These are phyloP conservation scores for Tetrahymena borealis DNA, from an alignment of 73 alveolate species.

Conservation along the genomic window DNA sequence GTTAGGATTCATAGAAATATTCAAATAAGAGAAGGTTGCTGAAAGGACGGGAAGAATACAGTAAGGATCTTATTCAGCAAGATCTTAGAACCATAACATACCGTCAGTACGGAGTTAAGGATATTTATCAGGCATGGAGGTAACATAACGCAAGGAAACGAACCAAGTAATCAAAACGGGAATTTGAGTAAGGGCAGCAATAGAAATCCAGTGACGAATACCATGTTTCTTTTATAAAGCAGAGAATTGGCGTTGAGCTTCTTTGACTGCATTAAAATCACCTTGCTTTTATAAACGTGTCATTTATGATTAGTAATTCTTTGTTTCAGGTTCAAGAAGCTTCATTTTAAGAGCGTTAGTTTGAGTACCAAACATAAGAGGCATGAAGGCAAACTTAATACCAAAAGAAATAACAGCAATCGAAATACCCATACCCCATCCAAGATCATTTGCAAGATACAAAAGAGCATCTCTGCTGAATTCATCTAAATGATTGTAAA, in stretches of 20 bases:
- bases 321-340: constrained; percentile 73
- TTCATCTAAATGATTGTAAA: constrained; percentile 35
- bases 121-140: constrained; percentile 52
- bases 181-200: constrained; percentile 52
- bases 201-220: constrained; percentile 56
- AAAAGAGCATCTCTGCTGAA: constrained; percentile 24
- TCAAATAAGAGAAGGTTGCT: constrained; percentile 49
- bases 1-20: constrained; percentile 68
- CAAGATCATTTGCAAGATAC: constrained; percentile 47
- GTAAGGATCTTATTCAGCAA: constrained; percentile 81
- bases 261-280: constrained; percentile 54
- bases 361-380: constrained; percentile 57
- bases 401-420: constrained; percentile 48
- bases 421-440: constrained; percentile 71
- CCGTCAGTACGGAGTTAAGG: constrained; percentile 74
- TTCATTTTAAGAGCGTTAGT: constrained; percentile 57
- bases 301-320: constrained; percentile 42
- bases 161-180: constrained; percentile 73
- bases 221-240: constrained; percentile 52
- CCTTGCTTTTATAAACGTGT: constrained; percentile 54
- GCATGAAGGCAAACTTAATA: constrained; percentile 57
- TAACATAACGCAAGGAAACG: constrained; percentile 60
- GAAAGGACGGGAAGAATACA: constrained; percentile 67
- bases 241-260: constrained; percentile 48
- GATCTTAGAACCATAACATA: constrained; percentile 81